These are phyloP conservation scores for Psidium guajava DNA, from an alignment of 345 rosid species.

Conservation along the genomic window DNA sequence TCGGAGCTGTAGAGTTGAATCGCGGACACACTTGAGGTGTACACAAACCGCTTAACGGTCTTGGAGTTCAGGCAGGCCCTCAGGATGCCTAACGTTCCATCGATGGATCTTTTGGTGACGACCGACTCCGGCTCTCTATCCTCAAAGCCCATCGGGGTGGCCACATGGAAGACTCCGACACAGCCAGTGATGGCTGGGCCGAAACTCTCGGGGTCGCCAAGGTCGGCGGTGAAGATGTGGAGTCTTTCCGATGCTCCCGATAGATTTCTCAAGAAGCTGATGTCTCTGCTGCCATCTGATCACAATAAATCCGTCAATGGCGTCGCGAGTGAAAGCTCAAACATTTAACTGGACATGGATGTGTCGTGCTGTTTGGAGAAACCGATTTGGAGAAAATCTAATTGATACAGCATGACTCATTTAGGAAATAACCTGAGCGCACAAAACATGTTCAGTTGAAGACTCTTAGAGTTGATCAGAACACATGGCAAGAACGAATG, in stretches of 20 bases:
- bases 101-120: conserved; percentile 29
- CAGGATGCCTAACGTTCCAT: conserved; percentile 40
- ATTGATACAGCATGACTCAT: not conserved
- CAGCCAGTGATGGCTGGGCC: conserved; percentile 12
- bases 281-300: not conserved
- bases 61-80: conserved; percentile 34
- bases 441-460: not conserved
- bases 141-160: conserved; percentile 1
- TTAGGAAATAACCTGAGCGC: not conserved
- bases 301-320: not conserved
- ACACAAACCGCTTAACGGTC: conserved; percentile 51
- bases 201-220: conserved; percentile 10
- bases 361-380: not conserved
- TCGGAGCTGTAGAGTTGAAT: not conserved
- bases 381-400: not conserved
- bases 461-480: not conserved
- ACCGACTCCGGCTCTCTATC: conserved; percentile 31
- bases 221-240: conserved; percentile 11
- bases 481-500: not conserved
- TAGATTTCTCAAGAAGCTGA: not conserved
- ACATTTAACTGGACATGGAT: not conserved
- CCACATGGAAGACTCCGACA: conserved; percentile 16
- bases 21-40: conserved; percentile 38
- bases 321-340: not conserved
- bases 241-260: conserved; percentile 8